phyloP scores from a whole-genome alignment of 129 eudicot genomes.

The Lonicera japonica region DNA sequence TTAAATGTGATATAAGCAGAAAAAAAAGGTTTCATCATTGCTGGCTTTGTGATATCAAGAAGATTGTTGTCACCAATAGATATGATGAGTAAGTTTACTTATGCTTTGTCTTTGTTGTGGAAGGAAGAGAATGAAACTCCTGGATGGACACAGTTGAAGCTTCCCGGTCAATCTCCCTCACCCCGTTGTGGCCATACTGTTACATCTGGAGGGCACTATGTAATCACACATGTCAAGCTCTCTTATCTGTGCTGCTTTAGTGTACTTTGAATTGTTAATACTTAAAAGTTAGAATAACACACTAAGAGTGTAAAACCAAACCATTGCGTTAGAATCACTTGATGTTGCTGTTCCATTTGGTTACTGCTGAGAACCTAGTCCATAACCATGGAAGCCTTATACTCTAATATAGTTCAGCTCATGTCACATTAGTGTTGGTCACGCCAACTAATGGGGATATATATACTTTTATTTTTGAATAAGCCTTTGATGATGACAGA shows the following conservation, averaged over 20 bases:
- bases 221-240: conserved; percentile 19
- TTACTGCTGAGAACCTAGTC: neutral
- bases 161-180: conserved; percentile 97
- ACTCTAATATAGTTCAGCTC: too few species aligned
- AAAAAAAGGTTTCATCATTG: neutral
- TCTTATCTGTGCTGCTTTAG: neutral
- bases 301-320: neutral
- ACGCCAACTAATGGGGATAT: too few species aligned
- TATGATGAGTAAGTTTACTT: neutral
- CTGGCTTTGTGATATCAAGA: neutral
- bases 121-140: conserved; percentile 94
- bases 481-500: too few species aligned
- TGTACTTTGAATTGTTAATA: neutral
- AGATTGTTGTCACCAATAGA: neutral
- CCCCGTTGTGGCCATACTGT: conserved; percentile 95
- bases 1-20: too few species aligned
- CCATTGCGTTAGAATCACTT: neutral
- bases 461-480: too few species aligned
- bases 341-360: neutral
- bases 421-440: too few species aligned
- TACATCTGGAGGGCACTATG: conserved; percentile 91
- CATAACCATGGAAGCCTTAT: too few species aligned
- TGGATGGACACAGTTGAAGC: conserved; percentile 98
- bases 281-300: neutral
- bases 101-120: conserved; percentile 41